Evolutionary conservation across 2,329 filamentous ascomycete species (phyloP), one percentile per base, ranked within the genome.

Genomic region (Aspergillus texensis): DNA sequence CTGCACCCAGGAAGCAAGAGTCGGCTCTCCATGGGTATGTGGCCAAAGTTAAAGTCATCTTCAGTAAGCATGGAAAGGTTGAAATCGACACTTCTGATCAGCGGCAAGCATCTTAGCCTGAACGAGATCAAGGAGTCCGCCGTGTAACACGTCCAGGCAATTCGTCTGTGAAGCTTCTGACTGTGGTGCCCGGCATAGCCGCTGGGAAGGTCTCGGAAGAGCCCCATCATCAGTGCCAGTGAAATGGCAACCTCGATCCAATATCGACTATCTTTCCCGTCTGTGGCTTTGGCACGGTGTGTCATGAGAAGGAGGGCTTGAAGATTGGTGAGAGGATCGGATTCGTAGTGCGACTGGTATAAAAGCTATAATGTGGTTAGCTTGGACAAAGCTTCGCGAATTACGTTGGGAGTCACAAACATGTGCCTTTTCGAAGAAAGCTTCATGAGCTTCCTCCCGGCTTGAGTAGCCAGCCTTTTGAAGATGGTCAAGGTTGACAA

Each of bases 361-460:
- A 57, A 12, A n/a, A 57, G 55, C 34, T 57, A 24, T 21, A 19
- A 57, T 19, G 21, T 19, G 16, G 55, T 57, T 43, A 57, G 55
- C 36, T 6, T 32, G 16, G 26, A 19, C 30, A 30, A 39, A n/a
- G 16, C 55, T n/a, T 57, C 14, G 5, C 8, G 39, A 14, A 30
- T 0, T 34, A 28, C 9, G 26, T 34, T 41, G 11, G 1, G 39
- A 12, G 21, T n/a, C 16, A 21, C 55, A 30, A 24, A 57, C 55
- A 45, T 30, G 28, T 46, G 55, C 41, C n/a, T 21, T 57, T 8
- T 32, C 39, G 36, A 36, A 39, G 11, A 57, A 9, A 6, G 41
- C 21, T 24, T 19, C 55, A 57, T 45, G 39, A 24, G 55, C 55
- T 4, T 57, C 55, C 14, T 57, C 36, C 0, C 55, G 55, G 28